Base-by-base conservation (phyloP, 495 filamentous ascomycete species). In the Cercophora scortea region DNA sequence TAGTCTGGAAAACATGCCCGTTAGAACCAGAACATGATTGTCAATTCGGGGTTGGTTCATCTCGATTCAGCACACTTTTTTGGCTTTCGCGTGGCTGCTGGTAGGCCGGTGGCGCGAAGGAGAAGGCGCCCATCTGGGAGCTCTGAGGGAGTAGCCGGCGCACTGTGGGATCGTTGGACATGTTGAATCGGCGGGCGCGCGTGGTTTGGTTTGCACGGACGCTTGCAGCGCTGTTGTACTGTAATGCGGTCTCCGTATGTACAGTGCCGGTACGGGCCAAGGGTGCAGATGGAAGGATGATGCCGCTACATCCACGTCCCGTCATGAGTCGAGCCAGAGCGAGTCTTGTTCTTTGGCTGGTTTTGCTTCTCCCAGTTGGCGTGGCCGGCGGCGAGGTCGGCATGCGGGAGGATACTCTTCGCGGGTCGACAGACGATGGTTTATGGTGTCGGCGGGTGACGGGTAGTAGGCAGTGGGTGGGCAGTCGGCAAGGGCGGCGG, bases 31-130 rank as follows among this genome's bases (percentile, higher is more conserved):
- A 47, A 35, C 13, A 2, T 25, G 25, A 25, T 25, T 3, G 25
- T 12, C 33, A 42, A 8, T 16, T n/a, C 25, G 13, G 39, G 46
- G 46, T 36, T 42, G 58, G 39, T 25, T 51, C 52, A 47, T 45
- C 47, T 36, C 41, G 16, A 32, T 25, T 25, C 25, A 25, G 57
- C 81, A 67, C 66, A 86, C 82, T 86, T 60, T 84, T 85, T 62
- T 85, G 82, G 43, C 81, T 83, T 64, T 83, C 84, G 43, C 82
- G 69, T 32, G 79, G 77, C 63, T 79, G 67, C 64, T 80, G 69
- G 59, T 81, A 74, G 32, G 68, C 60, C 13, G 65, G 71, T 50
- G 80, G 78, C 68, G 79, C 77, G 67, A 83, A 83, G 35, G 74
- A 72, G 59, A 82, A 85, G 61, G 69, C 74, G 56, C 79, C 78